These are phyloP conservation scores for Helianthus tuberosus DNA, from an alignment of 129 eudicot species.

Conservation along the genomic window DNA sequence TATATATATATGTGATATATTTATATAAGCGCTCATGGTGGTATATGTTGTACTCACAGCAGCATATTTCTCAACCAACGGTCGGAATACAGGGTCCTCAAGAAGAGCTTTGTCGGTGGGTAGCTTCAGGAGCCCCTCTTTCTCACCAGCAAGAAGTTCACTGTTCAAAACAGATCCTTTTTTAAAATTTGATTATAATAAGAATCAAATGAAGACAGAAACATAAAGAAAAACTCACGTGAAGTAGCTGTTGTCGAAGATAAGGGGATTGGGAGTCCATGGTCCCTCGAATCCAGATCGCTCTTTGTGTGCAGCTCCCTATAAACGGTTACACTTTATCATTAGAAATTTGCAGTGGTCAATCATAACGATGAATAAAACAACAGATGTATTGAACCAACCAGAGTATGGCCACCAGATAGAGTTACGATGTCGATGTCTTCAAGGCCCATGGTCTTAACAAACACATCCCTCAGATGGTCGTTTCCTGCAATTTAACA, in stretches of 20 bases:
- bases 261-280: constrained; percentile 77
- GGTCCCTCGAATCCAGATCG: constrained; percentile 88
- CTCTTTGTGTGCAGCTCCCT: constrained; percentile 90
- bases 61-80: constrained; percentile 76
- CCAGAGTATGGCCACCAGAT: constrained; percentile 91
- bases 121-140: constrained; percentile 76
- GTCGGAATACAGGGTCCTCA: constrained; percentile 72
- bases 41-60: constrained; percentile 48
- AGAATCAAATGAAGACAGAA: not conserved
- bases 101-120: constrained; percentile 82
- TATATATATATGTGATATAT: not conserved
- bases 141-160: constrained; percentile 84
- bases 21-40: not conserved
- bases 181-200: not conserved
- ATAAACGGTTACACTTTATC: not conserved
- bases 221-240: constrained; percentile 39
- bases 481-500: constrained; percentile 49
- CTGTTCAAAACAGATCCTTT: constrained; percentile 26
- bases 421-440: constrained; percentile 83
- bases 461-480: constrained; percentile 70
- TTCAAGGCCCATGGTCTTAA: constrained; percentile 66
- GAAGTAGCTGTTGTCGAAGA: constrained; percentile 86
- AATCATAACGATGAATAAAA: not conserved
- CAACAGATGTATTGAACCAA: not conserved
- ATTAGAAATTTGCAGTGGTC: not conserved